Conservation (phyloP, 805 yeast genomes). For the Hagleromyces aurorensis region DNA sequence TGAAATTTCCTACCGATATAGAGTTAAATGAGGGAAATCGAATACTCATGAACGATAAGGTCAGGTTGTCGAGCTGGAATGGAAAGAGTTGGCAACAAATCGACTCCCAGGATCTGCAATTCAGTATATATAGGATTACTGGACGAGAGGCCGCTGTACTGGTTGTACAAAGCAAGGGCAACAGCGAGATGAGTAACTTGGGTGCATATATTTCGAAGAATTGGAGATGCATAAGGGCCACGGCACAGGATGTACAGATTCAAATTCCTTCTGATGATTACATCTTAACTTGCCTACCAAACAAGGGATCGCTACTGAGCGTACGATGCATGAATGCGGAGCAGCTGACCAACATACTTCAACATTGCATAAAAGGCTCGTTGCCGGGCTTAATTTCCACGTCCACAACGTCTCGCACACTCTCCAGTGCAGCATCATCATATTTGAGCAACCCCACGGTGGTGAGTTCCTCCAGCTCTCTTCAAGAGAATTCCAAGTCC, state of each 20-base stretch:
- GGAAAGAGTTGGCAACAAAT: constrained; percentile 19
- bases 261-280: constrained; percentile 12
- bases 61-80: constrained; percentile 22
- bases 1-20: constrained; percentile 9
- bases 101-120: constrained; percentile 4
- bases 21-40: constrained; percentile 5
- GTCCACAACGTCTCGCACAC: constrained; percentile 22
- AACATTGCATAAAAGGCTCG: constrained; percentile 17
- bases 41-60: constrained; percentile 12
- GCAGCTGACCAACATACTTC: constrained; percentile 15
- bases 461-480: constrained; percentile 9
- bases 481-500: constrained; percentile 1
- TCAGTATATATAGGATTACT: constrained; percentile 7
- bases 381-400: constrained; percentile 12
- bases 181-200: constrained; percentile 8
- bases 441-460: constrained; percentile 9
- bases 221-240: constrained; percentile 21
- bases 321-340: constrained; percentile 20
- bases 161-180: constrained; percentile 8
- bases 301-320: constrained; percentile 11
- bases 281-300: constrained; percentile 9
- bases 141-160: constrained; percentile 8
- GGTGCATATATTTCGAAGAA: constrained; percentile 12
- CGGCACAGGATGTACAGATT: constrained; percentile 29
- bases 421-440: constrained; percentile 22